Evolutionary conservation across 192 early-diverging fungal genomes (phyloP), one percentile per base, ranked within the genome.

Genomic region (Spizellomyces sp.): DNA sequence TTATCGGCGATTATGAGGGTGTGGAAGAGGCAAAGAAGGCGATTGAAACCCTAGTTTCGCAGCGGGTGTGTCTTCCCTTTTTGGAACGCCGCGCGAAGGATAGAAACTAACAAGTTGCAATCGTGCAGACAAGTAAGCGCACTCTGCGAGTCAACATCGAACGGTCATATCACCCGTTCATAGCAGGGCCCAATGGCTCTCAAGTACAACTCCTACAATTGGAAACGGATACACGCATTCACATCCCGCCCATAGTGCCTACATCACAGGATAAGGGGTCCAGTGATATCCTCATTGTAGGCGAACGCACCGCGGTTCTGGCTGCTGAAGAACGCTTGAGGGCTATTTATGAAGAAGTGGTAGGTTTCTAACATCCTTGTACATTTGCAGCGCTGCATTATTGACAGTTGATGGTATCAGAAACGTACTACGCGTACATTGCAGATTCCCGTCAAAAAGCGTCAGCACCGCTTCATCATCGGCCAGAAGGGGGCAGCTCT

Each of bases 391-490:
- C 56, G 42, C 27, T 36, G 19, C 10, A 17, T 36, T 22, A 19
- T 36, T 5, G 27, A 66, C 41, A 85, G 74, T n/a, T 41, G 19
- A 27, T 41, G 47, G 27, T 27, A 6, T n/a, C 50, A 66, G 64
- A 67, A 90, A 72, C 81, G 81, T 19, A 86, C 73, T 42, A 90
- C 91, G 57, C 79, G 87, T 44, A 88, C 84, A 9, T 75, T 92
- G 56, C 79, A 81, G 4, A 84, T 95, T 56, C 82, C 83, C 48
- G 83, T 98, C 52, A 90, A 92, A 52, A 96, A 98, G 83, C 90
- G 90, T 61, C 94, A 96, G 80, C 97, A 98, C 78, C 90, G 89
- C 52, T 96, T 95, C 77, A 80, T 99, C 19, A 83, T 96, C 44
- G 96, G 96, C 12, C 77, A 87, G 43, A 88, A 91, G 76, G 94